phyloP scores from a whole-genome alignment of 1,284 basidiomycete genomes.

The Boletus semigastroideus region DNA sequence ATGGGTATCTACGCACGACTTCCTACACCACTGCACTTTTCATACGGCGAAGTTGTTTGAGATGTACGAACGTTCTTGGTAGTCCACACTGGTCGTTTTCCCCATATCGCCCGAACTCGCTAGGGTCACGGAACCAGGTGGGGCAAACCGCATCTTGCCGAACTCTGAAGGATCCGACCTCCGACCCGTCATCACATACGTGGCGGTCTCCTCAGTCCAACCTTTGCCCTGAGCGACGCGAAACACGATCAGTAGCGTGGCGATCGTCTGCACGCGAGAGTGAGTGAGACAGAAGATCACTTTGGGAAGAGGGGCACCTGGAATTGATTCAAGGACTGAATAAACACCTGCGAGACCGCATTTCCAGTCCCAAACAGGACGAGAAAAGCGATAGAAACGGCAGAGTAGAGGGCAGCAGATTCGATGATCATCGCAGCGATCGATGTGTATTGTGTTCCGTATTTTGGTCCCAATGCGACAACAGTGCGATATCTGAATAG shows the following conservation, averaged over 20 bases:
- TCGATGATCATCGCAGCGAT: constrained; percentile 24
- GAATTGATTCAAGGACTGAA: constrained; percentile 18
- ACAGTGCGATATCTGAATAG: constrained; percentile 2
- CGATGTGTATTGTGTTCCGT: constrained; percentile 21
- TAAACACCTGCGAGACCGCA: constrained; percentile 15
- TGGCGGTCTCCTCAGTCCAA: constrained; percentile 19
- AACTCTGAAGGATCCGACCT: not conserved
- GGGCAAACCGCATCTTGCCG: constrained; percentile 1
- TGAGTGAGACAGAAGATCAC: not conserved
- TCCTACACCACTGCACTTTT: not conserved
- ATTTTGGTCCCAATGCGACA: constrained; percentile 10
- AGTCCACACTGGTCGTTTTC: not conserved
- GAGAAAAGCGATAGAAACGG: constrained; percentile 18
- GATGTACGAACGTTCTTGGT: not conserved
- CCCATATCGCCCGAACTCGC: not conserved
- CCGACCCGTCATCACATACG: not conserved
- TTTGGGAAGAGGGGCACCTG: constrained; percentile 13
- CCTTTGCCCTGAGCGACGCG: constrained; percentile 29
- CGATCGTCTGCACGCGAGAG: constrained; percentile 10
- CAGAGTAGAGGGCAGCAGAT: constrained; percentile 25
- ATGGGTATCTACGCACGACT: not conserved
- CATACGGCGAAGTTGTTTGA: not conserved
- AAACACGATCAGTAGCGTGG: constrained; percentile 24
- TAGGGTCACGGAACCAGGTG: constrained; percentile 3
- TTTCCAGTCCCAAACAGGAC: constrained; percentile 13